Percentiles rank a stretch among this genome's conserved stretches.
These are phyloP conservation scores for Mycosphaerella sp. DNA, from an alignment of 2,329 filamentous ascomycete genomes.

Conservation along the genomic window DNA sequence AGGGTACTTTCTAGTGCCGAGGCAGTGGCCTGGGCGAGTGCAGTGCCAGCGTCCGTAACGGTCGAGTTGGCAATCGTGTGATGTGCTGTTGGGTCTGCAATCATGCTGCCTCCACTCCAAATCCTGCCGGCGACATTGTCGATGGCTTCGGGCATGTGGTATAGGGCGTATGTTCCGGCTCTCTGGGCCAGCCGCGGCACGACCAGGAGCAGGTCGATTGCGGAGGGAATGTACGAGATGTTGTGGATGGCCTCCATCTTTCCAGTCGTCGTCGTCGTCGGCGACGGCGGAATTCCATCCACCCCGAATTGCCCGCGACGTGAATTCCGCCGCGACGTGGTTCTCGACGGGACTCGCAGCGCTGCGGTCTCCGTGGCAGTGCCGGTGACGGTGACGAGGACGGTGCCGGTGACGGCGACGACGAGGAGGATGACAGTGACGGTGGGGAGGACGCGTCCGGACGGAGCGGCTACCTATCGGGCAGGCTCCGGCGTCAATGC, in stretches of 20 bases:
- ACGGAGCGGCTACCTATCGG: no score
- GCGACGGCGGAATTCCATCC: not conserved
- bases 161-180: constrained; percentile 54
- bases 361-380: no score
- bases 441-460: no score
- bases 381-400: no score
- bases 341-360: no score
- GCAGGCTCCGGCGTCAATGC: no score
- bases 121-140: constrained; percentile 48
- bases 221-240: constrained; percentile 44
- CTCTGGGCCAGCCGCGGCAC: constrained; percentile 65
- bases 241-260: constrained; percentile 18
- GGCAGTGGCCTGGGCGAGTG: constrained; percentile 41
- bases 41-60: constrained; percentile 35
- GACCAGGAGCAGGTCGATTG: constrained; percentile 63
- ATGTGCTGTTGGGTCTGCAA: constrained; percentile 53
- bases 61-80: constrained; percentile 38
- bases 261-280: not conserved
- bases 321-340: no score
- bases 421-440: no score
- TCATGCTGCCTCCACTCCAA: constrained; percentile 53
- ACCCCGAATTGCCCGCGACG: no score
- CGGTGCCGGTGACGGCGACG: no score
- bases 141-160: constrained; percentile 54
- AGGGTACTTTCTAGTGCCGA: constrained; percentile 29